phyloP scores from a whole-genome alignment of 768 basidiomycete genomes.

The Xanthoconium purpureum region DNA sequence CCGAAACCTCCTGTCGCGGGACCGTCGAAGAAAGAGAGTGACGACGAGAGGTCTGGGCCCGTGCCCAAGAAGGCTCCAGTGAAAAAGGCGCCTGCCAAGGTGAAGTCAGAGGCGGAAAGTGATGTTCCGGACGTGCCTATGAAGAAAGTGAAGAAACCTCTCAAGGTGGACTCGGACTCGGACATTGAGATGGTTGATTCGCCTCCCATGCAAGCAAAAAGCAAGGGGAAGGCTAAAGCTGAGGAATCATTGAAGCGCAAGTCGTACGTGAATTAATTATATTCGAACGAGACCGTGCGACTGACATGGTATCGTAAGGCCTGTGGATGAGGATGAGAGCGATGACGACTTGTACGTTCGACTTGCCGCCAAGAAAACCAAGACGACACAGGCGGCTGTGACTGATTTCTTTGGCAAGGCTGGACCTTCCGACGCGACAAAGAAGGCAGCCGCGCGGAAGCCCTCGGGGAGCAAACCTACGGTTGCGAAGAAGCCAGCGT shows the following conservation, averaged over 20 bases:
- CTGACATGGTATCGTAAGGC: slow-evolving; percentile 26
- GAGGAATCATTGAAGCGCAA: slow-evolving; percentile 56
- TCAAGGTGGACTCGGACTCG: slow-evolving; percentile 37
- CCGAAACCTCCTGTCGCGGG: slow-evolving; percentile 32
- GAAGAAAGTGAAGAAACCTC: slow-evolving; percentile 23
- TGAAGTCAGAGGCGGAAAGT: slow-evolving; percentile 40
- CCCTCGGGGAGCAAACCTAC: slow-evolving; percentile 59
- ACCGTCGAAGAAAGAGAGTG: slow-evolving; percentile 45
- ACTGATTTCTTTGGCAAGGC: slow-evolving; percentile 61
- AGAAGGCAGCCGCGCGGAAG: slow-evolving; percentile 45
- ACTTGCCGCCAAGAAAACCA: slow-evolving; percentile 55
- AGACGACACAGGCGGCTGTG: slow-evolving; percentile 39
- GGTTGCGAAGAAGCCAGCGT: slow-evolving; percentile 48
- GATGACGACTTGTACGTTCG: slow-evolving; percentile 44
- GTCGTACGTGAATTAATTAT: slow-evolving; percentile 42
- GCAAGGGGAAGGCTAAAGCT: slow-evolving; percentile 45
- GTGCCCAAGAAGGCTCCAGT: slow-evolving; percentile 31
- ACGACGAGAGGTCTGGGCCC: slow-evolving; percentile 33
- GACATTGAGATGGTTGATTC: slow-evolving; percentile 34
- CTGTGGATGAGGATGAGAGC: slow-evolving; percentile 34
- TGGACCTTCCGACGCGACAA: slow-evolving; percentile 34
- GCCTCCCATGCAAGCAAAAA: slow-evolving; percentile 30
- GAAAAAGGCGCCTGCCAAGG: slow-evolving; percentile 33
- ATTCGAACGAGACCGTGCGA: slow-evolving; percentile 2
- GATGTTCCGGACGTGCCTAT: slow-evolving; percentile 28